These are phyloP conservation scores for Penicillium malachiteum DNA, from an alignment of 495 filamentous ascomycete genomes.

Conservation along the genomic window DNA sequence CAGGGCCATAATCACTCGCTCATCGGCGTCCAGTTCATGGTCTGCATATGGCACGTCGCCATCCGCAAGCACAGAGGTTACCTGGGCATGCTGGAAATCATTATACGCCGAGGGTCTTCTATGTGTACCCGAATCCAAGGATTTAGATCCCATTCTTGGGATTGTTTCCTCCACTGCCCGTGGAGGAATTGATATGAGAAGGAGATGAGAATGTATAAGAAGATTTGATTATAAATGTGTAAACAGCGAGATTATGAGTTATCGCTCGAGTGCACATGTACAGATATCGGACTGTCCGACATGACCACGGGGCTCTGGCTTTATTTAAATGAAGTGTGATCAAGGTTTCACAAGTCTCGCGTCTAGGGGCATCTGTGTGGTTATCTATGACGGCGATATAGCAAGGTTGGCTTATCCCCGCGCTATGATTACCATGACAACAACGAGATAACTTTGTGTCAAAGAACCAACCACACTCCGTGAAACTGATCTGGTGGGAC, in stretches of 20 bases:
- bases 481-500: slow-evolving; percentile 3
- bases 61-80: slow-evolving; percentile 66
- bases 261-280: neutral
- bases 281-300: neutral
- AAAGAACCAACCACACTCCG: neutral
- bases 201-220: neutral
- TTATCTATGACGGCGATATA: slow-evolving; percentile 18
- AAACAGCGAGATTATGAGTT: neutral
- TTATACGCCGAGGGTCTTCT: slow-evolving; percentile 18
- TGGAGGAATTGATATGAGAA: neutral
- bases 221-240: neutral
- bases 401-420: slow-evolving; percentile 3
- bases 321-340: neutral
- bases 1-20: slow-evolving; percentile 66
- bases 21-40: slow-evolving; percentile 57
- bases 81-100: slow-evolving; percentile 52
- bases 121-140: slow-evolving; percentile 11
- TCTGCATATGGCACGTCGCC: slow-evolving; percentile 61
- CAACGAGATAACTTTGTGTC: neutral
- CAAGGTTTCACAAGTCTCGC: neutral
- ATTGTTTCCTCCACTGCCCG: too few species aligned
- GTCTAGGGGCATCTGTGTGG: slow-evolving; percentile 1
- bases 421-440: slow-evolving; percentile 5
- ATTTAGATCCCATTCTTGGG: slow-evolving; percentile 6
- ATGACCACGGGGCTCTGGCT: neutral